These are phyloP conservation scores for Leishmania martiniquensis DNA, from an alignment of 208 protist genomes.

Conservation along the genomic window DNA sequence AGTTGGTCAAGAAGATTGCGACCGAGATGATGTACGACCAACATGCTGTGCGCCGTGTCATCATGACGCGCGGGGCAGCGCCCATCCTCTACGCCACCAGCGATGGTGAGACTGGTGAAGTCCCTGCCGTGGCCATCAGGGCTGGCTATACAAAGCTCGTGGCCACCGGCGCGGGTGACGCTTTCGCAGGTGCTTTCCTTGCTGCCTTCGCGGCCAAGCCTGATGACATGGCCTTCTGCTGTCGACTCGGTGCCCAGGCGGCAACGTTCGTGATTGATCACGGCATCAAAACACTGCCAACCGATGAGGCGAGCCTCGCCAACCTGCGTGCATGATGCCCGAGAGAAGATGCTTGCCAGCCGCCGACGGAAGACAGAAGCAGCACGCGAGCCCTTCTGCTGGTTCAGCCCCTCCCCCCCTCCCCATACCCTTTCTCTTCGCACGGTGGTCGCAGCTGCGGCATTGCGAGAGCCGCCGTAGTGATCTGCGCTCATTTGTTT, in stretches of 20 bases:
- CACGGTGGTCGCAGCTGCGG: background rate
- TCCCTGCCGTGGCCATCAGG: constrained; percentile 38
- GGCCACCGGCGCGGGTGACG: constrained; percentile 93
- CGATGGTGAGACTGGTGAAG: constrained; percentile 25
- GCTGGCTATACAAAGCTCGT: constrained; percentile 75
- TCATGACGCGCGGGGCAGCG: constrained; percentile 88
- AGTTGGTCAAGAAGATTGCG: constrained; percentile 29
- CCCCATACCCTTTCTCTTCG: background rate
- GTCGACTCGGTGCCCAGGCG: constrained; percentile 50
- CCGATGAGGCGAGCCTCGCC: constrained; percentile 20
- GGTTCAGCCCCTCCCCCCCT: background rate
- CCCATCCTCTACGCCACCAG: constrained; percentile 69
- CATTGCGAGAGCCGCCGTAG: background rate
- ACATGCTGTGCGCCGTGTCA: constrained; percentile 43
- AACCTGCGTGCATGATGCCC: constrained; percentile 5
- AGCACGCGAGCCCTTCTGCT: background rate
- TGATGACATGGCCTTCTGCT: constrained; percentile 48
- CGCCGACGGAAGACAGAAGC: background rate
- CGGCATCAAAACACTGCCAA: constrained; percentile 21
- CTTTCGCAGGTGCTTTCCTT: constrained; percentile 94
- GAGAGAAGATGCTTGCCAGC: background rate
- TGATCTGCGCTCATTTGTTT: background rate
- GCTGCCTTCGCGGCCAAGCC: constrained; percentile 44
- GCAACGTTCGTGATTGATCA: constrained; percentile 63
- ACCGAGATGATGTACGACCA: constrained; percentile 42